Evolutionary conservation across 1,284 basidiomycete genomes (phyloP), one percentile per base, ranked within the genome.

Genomic region (Marasmius tenuissimus): DNA sequence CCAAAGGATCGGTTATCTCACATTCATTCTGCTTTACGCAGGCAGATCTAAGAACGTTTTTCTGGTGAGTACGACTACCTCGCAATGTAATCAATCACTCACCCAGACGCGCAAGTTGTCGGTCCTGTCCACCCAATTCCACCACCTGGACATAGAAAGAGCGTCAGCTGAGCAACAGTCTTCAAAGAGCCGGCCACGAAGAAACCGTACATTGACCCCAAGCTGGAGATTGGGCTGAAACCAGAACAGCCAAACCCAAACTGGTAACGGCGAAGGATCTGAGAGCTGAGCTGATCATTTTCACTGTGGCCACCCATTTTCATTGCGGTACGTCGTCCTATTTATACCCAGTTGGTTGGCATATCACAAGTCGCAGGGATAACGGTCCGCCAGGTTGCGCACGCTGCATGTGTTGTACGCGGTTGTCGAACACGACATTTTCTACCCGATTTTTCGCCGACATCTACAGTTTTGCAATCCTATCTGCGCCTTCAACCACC

Each of bases 71-170:
- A 34, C 18, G 12, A 49, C n/a, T 35, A 49, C 5, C 12, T 6
- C 11, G 12, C 10, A 45, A 14, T 16, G 4, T 18, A 11, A 2
- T 3, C 39, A 9, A 27, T n/a, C 12, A 38, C 45, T 37, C 34
- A 58, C 57, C 81, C 77, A 39, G 76, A 62, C 14, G 71, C 73
- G 63, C 80, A 81, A 42, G 73, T 72, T 4, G 76, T 79, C 39
- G 66, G 52, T 27, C 80, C 80, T 8, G 74, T 70, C 77, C 78
- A 81, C 10, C 75, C 75, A 48, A 72, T 74, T 2, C 79, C 78
- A 47, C 79, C 80, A 62, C 80, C 60, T 61, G 27, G 6, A 33
- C 9, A 49, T 11, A n/a, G 14, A 33, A 12, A n/a, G 34, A 27
- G 11, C 42, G 22, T 47, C 45, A 4, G 20, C 20, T 16, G 7